Percentiles rank a stretch among this genome's conserved stretches.
Evolutionary conservation across 2,329 filamentous ascomycete genomes (phyloP).

Genomic region (Diplodia mutila): DNA sequence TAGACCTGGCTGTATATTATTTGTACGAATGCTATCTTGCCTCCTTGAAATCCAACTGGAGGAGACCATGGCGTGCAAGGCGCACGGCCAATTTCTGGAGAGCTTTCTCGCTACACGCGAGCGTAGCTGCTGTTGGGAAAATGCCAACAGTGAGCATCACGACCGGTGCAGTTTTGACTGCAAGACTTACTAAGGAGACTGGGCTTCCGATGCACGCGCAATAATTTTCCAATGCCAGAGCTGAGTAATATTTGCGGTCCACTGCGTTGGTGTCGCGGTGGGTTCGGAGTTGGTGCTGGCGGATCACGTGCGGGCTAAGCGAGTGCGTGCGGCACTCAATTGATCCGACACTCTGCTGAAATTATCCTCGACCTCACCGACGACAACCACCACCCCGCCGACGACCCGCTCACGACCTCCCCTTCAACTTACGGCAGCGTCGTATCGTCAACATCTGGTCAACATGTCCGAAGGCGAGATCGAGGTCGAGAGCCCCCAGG

Average conservation of each 20-base stretch:
- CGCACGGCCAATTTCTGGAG: not conserved
- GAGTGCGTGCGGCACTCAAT: conserved; percentile 25
- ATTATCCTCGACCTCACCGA: conserved; percentile 28
- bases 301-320: conserved; percentile 24
- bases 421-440: conserved; percentile 18
- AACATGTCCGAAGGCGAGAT: conserved; percentile 97
- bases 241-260: not conserved
- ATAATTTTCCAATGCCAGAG: not conserved
- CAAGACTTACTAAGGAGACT: not conserved
- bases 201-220: not conserved
- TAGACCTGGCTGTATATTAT: not conserved
- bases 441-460: conserved; percentile 37
- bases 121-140: not conserved
- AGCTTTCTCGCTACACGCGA: not conserved
- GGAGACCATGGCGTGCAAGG: not conserved
- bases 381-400: conserved; percentile 25
- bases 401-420: conserved; percentile 24
- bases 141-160: not conserved
- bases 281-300: not conserved
- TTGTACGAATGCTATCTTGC: no score
- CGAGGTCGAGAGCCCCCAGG: conserved; percentile 79
- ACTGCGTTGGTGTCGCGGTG: not conserved
- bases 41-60: not conserved
- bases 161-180: not conserved
- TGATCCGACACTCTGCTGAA: conserved; percentile 25